These are phyloP conservation scores for Aureobasidium namibiae DNA, from an alignment of 2,329 filamentous ascomycete species.

Conservation along the genomic window DNA sequence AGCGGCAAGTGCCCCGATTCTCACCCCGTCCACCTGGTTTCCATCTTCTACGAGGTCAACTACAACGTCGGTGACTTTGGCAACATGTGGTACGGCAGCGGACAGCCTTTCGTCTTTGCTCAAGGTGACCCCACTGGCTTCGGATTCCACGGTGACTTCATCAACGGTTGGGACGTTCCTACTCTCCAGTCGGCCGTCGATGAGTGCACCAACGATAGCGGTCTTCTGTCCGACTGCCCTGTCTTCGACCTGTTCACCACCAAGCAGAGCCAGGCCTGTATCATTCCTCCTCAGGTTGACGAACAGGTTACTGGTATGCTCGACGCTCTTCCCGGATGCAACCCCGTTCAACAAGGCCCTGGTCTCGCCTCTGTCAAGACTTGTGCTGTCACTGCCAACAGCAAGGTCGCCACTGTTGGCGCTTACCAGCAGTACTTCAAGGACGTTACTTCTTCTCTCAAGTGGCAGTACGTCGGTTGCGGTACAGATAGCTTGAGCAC, in stretches of 20 bases:
- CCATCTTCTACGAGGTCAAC: conserved; percentile 34
- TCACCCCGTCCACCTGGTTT: conserved; percentile 30
- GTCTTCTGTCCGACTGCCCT: conserved; percentile 27
- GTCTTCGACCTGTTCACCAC: conserved; percentile 24
- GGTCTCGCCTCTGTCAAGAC: conserved; percentile 15
- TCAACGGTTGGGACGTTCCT: conserved; percentile 40
- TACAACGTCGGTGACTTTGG: conserved; percentile 30
- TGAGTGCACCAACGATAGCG: conserved; percentile 25
- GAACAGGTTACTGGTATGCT: conserved; percentile 24
- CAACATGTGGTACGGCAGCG: conserved; percentile 25
- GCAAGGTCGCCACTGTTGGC: conserved; percentile 18
- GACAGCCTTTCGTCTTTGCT: conserved; percentile 37
- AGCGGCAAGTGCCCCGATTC: conserved; percentile 34
- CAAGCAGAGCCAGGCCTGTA: conserved; percentile 17
- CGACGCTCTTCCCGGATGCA: conserved; percentile 27
- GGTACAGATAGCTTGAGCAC: conserved; percentile 18
- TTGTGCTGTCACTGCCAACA: conserved; percentile 15
- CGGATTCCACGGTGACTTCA: conserved; percentile 47
- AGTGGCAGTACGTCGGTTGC: conserved; percentile 25
- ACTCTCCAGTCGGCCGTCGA: conserved; percentile 33
- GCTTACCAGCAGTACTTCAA: conserved; percentile 15
- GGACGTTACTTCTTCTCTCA: conserved; percentile 17
- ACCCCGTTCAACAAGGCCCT: conserved; percentile 24
- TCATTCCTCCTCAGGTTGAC: conserved; percentile 26
- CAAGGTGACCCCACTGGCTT: conserved; percentile 44